Evolutionary conservation across 768 basidiomycete genomes (phyloP), one percentile per base, ranked within the genome.

Genomic region (Heimioporus sp.): DNA sequence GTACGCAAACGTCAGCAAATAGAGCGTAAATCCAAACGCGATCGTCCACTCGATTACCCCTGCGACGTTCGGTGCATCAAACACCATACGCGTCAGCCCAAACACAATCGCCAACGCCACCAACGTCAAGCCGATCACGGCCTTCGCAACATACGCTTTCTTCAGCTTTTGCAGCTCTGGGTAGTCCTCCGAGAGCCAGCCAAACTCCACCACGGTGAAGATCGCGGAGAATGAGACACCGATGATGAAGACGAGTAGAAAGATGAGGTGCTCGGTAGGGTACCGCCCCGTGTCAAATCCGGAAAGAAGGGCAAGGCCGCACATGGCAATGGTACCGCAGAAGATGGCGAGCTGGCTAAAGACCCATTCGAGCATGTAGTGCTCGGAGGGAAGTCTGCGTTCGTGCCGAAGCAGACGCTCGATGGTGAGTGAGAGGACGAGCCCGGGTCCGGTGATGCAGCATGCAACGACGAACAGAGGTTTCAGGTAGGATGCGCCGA

Each of bases 41-140:
- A 92, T 87, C 0, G 67, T 61, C 89, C 89, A 92, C 66, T 92
- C 90, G 8, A 91, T 59, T 49, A 90, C 66, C 80, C 80, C 85
- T 64, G 80, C 86, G 0, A 71, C 80, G 52, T 84, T 67, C 1
- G 55, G 56, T 0, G 68, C 75, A 10, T 63, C 59, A 57, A 70
- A 83, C 3, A 86, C 61, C 10, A n/a, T n/a, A n/a, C n/a, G n/a
- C n/a, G 79, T 63, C 15, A 81, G 67, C 1, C 73, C 85, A 62
- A 91, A 90, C 8, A 74, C 84, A 54, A 89, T 78, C 20, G 84
- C 80, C 36, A 85, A 72, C 16, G 74, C 39, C 54, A 92, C 81
- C 41, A 91, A 75, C 34, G 77, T 66, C 30, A 67, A 51, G 1
- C 82, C 84, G 41, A 90, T 82, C 17, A 78, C 64, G 5, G 78